Percentiles rank a stretch among this genome's conserved stretches.
Evolutionary conservation across 2,329 filamentous ascomycete species (phyloP).

Genomic region (Penicillium digitatum): DNA sequence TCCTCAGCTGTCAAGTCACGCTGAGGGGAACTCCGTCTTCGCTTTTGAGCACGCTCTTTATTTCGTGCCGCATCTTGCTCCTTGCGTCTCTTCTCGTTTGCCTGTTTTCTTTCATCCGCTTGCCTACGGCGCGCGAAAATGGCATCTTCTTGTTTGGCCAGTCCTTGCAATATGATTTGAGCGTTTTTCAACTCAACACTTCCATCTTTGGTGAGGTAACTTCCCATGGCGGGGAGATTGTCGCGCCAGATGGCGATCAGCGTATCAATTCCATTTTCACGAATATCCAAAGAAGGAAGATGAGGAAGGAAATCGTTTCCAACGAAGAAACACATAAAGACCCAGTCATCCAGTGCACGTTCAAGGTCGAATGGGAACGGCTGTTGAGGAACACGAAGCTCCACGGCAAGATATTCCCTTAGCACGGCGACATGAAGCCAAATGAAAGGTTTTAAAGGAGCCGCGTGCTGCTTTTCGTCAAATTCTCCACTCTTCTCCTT

Average conservation of each 20-base stretch:
- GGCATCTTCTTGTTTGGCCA: conserved; percentile 87
- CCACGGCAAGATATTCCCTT: conserved; percentile 86
- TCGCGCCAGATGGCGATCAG: conserved; percentile 96
- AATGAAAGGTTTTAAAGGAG: conserved; percentile 84
- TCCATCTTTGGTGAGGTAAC: conserved; percentile 93
- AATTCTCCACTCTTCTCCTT: conserved; percentile 76
- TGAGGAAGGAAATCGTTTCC: conserved; percentile 98
- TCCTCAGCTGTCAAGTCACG: conserved; percentile 33
- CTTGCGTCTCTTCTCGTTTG: conserved; percentile 72
- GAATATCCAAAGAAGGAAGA: conserved; percentile 93
- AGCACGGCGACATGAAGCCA: conserved; percentile 93
- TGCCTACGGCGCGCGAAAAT: conserved; percentile 89
- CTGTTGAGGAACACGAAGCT: conserved; percentile 77
- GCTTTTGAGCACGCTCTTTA: conserved; percentile 42
- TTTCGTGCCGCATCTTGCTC: conserved; percentile 60
- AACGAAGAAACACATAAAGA: conserved; percentile 98
- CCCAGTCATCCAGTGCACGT: conserved; percentile 93
- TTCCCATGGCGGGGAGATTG: conserved; percentile 84
- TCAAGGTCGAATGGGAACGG: conserved; percentile 91
- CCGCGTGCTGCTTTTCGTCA: conserved; percentile 71
- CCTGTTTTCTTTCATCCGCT: conserved; percentile 76
- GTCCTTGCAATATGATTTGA: conserved; percentile 79
- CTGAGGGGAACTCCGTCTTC: conserved; percentile 45
- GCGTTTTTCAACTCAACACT: conserved; percentile 81
- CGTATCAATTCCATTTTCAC: conserved; percentile 95